These are phyloP conservation scores for Syncephalastrum sp. DNA, from an alignment of 371 early-diverging fungal species.

Conservation along the genomic window DNA sequence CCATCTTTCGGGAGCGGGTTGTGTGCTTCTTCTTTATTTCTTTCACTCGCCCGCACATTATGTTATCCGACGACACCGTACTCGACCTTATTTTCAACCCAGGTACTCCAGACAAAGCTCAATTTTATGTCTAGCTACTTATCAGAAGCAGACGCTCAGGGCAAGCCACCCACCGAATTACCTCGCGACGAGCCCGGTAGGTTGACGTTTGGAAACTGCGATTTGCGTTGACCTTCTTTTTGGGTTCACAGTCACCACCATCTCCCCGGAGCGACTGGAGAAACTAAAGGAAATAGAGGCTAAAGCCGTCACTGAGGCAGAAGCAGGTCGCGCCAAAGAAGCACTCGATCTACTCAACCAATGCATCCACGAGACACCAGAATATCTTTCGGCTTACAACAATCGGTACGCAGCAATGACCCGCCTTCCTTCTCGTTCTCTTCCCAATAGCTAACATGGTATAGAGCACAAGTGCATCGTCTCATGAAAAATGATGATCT, in stretches of 20 bases:
- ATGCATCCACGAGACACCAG: conserved; percentile 56
- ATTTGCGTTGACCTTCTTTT: neutral
- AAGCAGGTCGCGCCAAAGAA: conserved; percentile 40
- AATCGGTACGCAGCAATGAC: conserved; percentile 61
- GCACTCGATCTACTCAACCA: conserved; percentile 48
- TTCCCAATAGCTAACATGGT: neutral
- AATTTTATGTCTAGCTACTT: neutral
- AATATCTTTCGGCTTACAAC: conserved; percentile 83
- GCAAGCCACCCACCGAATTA: conserved; percentile 10
- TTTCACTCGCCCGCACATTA: conserved; percentile 2
- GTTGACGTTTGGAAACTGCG: neutral
- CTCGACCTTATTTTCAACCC: conserved; percentile 50
- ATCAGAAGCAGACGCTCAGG: conserved; percentile 29
- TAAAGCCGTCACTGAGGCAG: conserved; percentile 47
- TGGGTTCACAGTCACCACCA: neutral
- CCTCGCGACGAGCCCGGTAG: neutral
- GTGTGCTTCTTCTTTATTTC: no score
- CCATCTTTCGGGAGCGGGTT: no score
- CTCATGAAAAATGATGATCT: conserved; percentile 51
- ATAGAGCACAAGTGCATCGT: conserved; percentile 78
- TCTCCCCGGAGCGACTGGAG: conserved; percentile 17
- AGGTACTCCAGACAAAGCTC: conserved; percentile 14
- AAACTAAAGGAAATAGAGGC: conserved; percentile 49
- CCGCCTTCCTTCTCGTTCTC: no score
- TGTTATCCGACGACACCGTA: conserved; percentile 40